phyloP scores from a whole-genome alignment of 169 alveolate species.

The Plasmodium malariae region DNA sequence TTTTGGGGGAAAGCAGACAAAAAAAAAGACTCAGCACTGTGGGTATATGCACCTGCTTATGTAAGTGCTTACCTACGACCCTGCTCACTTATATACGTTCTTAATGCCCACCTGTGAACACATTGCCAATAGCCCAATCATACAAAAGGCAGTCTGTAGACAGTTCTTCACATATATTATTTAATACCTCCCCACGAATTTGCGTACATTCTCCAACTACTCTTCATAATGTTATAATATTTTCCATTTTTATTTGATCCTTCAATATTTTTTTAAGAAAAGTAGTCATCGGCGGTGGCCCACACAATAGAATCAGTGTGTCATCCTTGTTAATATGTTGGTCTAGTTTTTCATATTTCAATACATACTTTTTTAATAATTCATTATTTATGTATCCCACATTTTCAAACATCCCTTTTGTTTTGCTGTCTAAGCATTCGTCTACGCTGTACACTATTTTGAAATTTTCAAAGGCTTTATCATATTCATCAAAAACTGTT shows the following conservation, averaged over 20 bases:
- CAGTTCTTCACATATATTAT: no score
- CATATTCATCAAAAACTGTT: slow-evolving; percentile 68
- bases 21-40: no score
- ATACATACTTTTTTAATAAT: slow-evolving; percentile 47
- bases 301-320: slow-evolving; percentile 59
- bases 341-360: slow-evolving; percentile 36
- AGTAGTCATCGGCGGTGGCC: slow-evolving; percentile 76
- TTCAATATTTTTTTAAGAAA: slow-evolving; percentile 18
- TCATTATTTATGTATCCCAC: slow-evolving; percentile 50
- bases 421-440: slow-evolving; percentile 27
- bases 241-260: slow-evolving; percentile 48
- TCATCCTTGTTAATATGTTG: slow-evolving; percentile 5
- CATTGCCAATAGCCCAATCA: no score
- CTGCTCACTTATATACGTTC: no score
- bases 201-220: not conserved
- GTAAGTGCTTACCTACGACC: no score
- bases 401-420: slow-evolving; percentile 13
- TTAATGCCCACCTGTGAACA: no score
- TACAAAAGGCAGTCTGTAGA: no score
- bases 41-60: no score
- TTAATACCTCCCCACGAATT: not conserved
- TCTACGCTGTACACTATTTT: slow-evolving; percentile 68
- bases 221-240: slow-evolving; percentile 37
- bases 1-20: no score
- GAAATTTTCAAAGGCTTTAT: slow-evolving; percentile 23